These are phyloP conservation scores for Zalaria obscura DNA, from an alignment of 2,329 filamentous ascomycete genomes.

Conservation along the genomic window DNA sequence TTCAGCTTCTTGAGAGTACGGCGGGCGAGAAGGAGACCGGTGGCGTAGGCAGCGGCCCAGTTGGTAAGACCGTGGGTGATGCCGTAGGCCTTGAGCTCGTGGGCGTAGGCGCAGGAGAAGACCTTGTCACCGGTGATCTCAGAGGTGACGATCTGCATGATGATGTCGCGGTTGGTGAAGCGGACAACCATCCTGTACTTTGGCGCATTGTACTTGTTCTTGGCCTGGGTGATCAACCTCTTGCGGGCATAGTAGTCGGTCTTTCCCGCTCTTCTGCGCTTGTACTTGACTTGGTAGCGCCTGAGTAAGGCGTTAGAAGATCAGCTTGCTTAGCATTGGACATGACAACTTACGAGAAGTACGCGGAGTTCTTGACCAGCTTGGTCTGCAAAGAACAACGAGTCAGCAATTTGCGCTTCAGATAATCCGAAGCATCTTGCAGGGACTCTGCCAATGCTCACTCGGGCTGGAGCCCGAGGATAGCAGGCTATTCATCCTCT, in stretches of 20 bases:
- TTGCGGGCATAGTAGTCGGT: constrained; percentile 99
- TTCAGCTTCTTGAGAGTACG: constrained; percentile 95
- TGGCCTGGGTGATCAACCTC: constrained; percentile 98
- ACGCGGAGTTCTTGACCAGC: constrained; percentile 92
- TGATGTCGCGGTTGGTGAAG: constrained; percentile 75
- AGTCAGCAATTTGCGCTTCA: constrained; percentile 99
- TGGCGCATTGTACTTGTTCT: constrained; percentile 99
- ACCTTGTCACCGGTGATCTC: constrained; percentile 98
- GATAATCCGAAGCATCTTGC: constrained; percentile 97
- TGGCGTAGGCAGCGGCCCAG: constrained; percentile 96
- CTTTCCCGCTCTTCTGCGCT: constrained; percentile 89
- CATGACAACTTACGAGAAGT: constrained; percentile 70
- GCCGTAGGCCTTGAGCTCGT: constrained; percentile 96
- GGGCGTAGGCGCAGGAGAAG: constrained; percentile 79
- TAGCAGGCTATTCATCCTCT: constrained; percentile 4
- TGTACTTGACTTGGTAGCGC: constrained; percentile 99
- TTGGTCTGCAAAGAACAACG: constrained; percentile 67
- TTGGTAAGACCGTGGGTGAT: constrained; percentile 98
- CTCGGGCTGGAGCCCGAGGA: neutral
- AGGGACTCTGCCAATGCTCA: constrained; percentile 47
- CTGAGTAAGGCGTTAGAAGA: constrained; percentile 31
- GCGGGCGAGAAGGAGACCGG: constrained; percentile 91
- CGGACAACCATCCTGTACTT: constrained; percentile 99
- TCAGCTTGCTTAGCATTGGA: constrained; percentile 2
- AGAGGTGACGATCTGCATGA: constrained; percentile 91